Conservation (phyloP, 176 grass and related monocot genomes). For the Dendrocalamus sinicus region DNA sequence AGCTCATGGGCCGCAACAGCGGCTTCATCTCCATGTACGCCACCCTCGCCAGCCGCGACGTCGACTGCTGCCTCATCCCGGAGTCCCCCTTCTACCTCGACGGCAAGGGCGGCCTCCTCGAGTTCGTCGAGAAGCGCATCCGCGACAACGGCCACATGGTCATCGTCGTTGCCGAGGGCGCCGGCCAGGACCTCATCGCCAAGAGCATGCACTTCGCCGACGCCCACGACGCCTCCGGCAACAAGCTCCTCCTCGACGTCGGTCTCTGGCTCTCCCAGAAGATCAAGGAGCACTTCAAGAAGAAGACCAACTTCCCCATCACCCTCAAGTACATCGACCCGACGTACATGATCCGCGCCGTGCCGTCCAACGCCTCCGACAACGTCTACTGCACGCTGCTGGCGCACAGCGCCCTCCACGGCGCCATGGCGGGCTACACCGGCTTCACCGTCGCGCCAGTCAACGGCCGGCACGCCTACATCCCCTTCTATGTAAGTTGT, state of each 20-base stretch:
- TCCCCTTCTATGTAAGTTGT: conserved; percentile 71
- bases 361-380: conserved; percentile 83
- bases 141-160: conserved; percentile 92
- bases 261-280: conserved; percentile 83
- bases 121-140: conserved; percentile 72
- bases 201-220: conserved; percentile 57
- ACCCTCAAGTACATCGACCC: conserved; percentile 94
- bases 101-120: conserved; percentile 72
- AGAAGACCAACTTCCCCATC: conserved; percentile 50
- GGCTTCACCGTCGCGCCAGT: conserved; percentile 83
- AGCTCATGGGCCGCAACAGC: conserved; percentile 92
- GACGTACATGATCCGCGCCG: conserved; percentile 90
- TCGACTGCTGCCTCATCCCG: conserved; percentile 90
- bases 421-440: conserved; percentile 90
- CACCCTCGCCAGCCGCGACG: conserved; percentile 92
- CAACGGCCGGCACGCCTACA: conserved; percentile 82
- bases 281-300: conserved; percentile 88
- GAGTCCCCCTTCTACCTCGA: conserved; percentile 87
- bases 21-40: conserved; percentile 94
- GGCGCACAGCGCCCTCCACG: conserved; percentile 87
- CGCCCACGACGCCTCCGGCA: conserved; percentile 79
- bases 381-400: conserved; percentile 87
- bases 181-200: conserved; percentile 83
- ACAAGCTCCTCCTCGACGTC: conserved; percentile 80
- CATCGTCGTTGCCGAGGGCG: conserved; percentile 89